Evolutionary conservation across 768 basidiomycete genomes (phyloP).

Genomic region (Suillus paluster): DNA sequence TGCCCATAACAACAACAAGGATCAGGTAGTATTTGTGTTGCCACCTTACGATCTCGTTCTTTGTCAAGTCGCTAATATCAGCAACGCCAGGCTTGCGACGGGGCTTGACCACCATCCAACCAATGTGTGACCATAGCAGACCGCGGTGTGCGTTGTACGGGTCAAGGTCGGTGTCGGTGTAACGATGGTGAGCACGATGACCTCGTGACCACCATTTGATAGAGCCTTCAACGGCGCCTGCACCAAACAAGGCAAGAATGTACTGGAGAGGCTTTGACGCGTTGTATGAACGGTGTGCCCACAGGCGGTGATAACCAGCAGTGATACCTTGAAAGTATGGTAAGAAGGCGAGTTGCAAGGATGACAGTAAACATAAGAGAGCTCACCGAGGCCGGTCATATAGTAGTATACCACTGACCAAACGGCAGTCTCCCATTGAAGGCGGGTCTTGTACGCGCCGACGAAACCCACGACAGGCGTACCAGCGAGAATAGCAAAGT

Average conservation of each 20-base stretch:
- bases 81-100: slow-evolving; percentile 88
- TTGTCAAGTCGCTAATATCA: slow-evolving; percentile 84
- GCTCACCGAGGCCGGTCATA: slow-evolving; percentile 80
- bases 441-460: slow-evolving; percentile 68
- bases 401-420: slow-evolving; percentile 74
- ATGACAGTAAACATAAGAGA: slow-evolving; percentile 36
- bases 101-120: slow-evolving; percentile 94
- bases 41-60: slow-evolving; percentile 82
- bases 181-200: slow-evolving; percentile 96
- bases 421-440: slow-evolving; percentile 76
- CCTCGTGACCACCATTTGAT: slow-evolving; percentile 99
- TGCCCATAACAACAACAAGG: slow-evolving; percentile 71
- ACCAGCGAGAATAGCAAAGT: slow-evolving; percentile 69
- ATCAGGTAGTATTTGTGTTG: slow-evolving; percentile 82
- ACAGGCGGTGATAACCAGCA: slow-evolving; percentile 95
- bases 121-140: slow-evolving; percentile 84
- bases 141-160: slow-evolving; percentile 94
- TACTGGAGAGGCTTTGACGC: slow-evolving; percentile 88
- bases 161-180: slow-evolving; percentile 96
- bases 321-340: slow-evolving; percentile 62
- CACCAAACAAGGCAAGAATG: slow-evolving; percentile 79
- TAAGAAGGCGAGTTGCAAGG: slow-evolving; percentile 43
- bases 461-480: slow-evolving; percentile 75
- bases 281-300: slow-evolving; percentile 97
- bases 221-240: slow-evolving; percentile 94